Evolutionary conservation across 257 asterid genomes (phyloP), one percentile per base, ranked within the genome.

Genomic region (Cruciata laevipes): DNA sequence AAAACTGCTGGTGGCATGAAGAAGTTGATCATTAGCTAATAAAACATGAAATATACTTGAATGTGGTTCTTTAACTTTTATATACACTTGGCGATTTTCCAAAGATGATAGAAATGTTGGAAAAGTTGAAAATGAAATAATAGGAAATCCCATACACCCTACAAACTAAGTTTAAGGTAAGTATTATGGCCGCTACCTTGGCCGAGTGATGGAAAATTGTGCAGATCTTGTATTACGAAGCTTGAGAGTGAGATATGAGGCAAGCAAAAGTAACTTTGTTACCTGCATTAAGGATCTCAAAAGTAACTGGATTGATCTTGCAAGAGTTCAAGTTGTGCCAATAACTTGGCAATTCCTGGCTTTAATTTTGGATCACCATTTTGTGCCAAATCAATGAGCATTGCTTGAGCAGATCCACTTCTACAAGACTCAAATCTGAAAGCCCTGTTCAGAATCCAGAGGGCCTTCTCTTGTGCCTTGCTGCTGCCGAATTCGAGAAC

Each of bases 291-390:
- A 61, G 9, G 33, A 56, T 40, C 62, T 88, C 83, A 91, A 62
- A 87, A 87, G 72, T 91, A 89, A 77, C 84, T 84, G 35, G 95
- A 89, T 73, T 87, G 93, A 65, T 33, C 49, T 78, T 85, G 95
- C 89, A 89, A 72, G 38, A 85, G 88, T 44, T 89, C 87, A 76
- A 91, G 89, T 74, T 87, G 96, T 49, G 95, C 98, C 82, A 91
- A 77, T n/a, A 89, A 67, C 77, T 81, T 84, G 31, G 90, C 95
- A 32, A 81, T 89, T 17, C 59, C 71, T 1, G 95, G 88, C 59
- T 89, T 90, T 79, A 91, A 71, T 69, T 68, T 47, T 47, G 84
- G 73, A 71, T 89, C 87, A 5, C 96, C 93, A 75, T 77, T 81
- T 58, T 86, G 95, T 66, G 91, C 92, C 68, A 89, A 70, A 83